phyloP scores from a whole-genome alignment of 2,329 filamentous ascomycete genomes.

The Samsoniella hepiali region DNA sequence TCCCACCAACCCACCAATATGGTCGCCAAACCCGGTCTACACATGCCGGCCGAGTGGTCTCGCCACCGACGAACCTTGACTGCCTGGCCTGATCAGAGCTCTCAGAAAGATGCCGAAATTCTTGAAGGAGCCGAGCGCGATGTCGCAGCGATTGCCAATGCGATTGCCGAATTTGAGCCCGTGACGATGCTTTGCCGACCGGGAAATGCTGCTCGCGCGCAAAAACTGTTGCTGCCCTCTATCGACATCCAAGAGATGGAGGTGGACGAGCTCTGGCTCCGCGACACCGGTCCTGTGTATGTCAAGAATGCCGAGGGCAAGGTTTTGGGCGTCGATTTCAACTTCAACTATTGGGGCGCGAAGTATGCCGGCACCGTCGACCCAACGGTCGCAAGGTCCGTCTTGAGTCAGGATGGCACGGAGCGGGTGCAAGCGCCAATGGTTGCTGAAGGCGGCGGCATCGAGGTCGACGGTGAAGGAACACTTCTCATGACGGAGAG shows the following conservation, averaged over 20 bases:
- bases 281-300: slow-evolving; percentile 49
- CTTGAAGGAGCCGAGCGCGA: slow-evolving; percentile 12
- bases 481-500: slow-evolving; percentile 18
- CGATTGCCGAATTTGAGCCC: slow-evolving; percentile 16
- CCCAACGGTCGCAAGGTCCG: background rate
- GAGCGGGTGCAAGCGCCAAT: slow-evolving; percentile 10
- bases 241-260: slow-evolving; percentile 12
- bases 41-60: slow-evolving; percentile 14
- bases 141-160: slow-evolving; percentile 15
- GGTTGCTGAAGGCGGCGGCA: slow-evolving; percentile 19
- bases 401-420: slow-evolving; percentile 4
- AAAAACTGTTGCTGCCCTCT: background rate
- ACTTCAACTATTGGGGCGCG: slow-evolving; percentile 20
- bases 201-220: background rate
- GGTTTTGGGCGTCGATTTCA: slow-evolving; percentile 24
- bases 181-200: slow-evolving; percentile 15
- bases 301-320: slow-evolving; percentile 41
- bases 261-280: slow-evolving; percentile 17
- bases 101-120: slow-evolving; percentile 1
- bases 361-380: slow-evolving; percentile 10
- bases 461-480: slow-evolving; percentile 19
- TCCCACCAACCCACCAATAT: background rate
- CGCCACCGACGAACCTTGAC: slow-evolving; percentile 14
- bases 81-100: slow-evolving; percentile 12
- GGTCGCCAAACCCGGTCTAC: background rate